Conservation (phyloP, 2,329 filamentous ascomycete genomes). For the Ambrosiella cleistominuta region DNA sequence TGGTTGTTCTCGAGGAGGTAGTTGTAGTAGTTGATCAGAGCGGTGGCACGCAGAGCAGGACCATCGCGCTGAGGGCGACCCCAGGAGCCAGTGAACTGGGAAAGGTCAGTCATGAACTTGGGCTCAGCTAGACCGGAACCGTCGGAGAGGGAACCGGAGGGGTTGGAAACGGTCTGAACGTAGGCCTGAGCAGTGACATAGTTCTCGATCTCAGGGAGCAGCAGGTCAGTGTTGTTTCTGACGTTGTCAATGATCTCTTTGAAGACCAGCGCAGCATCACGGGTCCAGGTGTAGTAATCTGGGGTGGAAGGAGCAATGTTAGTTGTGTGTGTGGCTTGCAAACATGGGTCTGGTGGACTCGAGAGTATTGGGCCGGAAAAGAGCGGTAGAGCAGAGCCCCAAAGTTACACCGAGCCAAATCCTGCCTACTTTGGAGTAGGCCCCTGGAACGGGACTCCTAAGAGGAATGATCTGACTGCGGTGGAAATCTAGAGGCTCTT, state of each 20-base stretch:
- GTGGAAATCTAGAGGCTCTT: not conserved
- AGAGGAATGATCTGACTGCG: not conserved
- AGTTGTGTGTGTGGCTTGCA: not conserved
- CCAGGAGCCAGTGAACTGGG: constrained; percentile 50
- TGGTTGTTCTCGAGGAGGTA: constrained; percentile 54
- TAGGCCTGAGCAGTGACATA: constrained; percentile 51
- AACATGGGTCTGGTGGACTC: not conserved
- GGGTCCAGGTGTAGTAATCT: constrained; percentile 69
- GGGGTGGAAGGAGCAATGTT: not conserved
- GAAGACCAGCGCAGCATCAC: constrained; percentile 54
- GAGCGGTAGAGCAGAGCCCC: constrained; percentile 1
- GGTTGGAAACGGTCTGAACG: constrained; percentile 51
- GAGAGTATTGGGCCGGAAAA: not conserved
- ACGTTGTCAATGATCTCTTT: constrained; percentile 49
- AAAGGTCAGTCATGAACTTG: constrained; percentile 51
- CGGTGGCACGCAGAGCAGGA: constrained; percentile 56
- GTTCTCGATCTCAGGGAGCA: constrained; percentile 46
- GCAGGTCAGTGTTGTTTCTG: constrained; percentile 31
- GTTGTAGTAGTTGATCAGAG: constrained; percentile 54
- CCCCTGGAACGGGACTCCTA: not conserved
- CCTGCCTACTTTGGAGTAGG: not conserved
- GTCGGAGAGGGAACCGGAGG: constrained; percentile 39
- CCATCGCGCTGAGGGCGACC: constrained; percentile 65
- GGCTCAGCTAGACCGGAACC: constrained; percentile 48
- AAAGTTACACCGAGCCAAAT: not conserved